These are phyloP conservation scores for Colletotrichum chlorophyti DNA, from an alignment of 2,329 filamentous ascomycete species.

Conservation along the genomic window DNA sequence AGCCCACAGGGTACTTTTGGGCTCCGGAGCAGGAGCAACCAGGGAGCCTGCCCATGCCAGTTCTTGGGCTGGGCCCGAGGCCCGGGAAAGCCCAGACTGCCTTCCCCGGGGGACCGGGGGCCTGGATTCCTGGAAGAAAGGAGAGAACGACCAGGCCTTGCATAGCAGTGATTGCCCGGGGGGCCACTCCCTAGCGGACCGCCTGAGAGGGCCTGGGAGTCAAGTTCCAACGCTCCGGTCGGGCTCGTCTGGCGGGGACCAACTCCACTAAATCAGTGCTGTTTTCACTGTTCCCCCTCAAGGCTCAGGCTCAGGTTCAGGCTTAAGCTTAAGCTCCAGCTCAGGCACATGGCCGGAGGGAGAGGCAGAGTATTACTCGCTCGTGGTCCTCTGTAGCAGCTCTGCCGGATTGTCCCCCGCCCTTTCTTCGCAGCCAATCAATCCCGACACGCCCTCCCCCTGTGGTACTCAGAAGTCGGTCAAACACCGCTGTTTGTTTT, in stretches of 20 bases:
- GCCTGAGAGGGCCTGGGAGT: conserved; percentile 2
- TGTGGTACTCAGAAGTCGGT: conserved; percentile 18
- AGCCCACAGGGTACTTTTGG: background rate
- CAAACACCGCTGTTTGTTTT: conserved; percentile 29
- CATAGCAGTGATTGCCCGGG: background rate
- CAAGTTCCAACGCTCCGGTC: no score
- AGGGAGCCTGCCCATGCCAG: background rate
- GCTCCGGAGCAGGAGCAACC: background rate
- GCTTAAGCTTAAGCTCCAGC: background rate
- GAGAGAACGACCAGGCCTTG: background rate
- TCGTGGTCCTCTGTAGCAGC: no score
- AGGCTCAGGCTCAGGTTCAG: no score
- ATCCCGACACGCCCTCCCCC: conserved; percentile 15
- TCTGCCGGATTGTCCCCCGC: no score
- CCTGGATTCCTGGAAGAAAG: background rate
- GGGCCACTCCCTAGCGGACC: background rate
- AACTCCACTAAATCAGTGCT: no score
- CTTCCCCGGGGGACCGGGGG: conserved; percentile 38
- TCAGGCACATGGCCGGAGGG: no score
- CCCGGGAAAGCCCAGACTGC: conserved; percentile 34
- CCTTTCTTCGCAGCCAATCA: conserved; percentile 16
- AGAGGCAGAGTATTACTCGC: no score
- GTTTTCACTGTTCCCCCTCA: no score
- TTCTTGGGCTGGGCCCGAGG: conserved; percentile 31
- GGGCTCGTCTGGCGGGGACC: background rate